Evolutionary conservation across 371 early-diverging fungal species (phyloP), one percentile per base, ranked within the genome.

Genomic region (Mucor piriformis): DNA sequence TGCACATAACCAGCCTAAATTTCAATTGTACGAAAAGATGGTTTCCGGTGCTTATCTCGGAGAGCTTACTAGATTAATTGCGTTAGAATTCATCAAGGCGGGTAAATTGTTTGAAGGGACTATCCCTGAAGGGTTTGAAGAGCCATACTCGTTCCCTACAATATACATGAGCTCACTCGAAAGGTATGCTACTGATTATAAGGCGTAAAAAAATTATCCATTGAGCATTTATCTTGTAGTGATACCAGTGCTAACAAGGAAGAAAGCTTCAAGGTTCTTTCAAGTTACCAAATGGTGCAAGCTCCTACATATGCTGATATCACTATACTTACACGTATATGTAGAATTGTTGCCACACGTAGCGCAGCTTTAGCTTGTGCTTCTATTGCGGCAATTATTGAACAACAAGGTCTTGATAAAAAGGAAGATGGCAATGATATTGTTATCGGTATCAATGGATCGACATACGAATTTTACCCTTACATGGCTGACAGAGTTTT

Each of bases 381-480:
- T 12, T 38, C 89, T 10, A 81, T 95, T 66, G 57, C 57, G 13
- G 46, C 50, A 20, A 54, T 54, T 42, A 42, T 54, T 32, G 33
- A 54, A 27, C 43, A 54, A 24, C 50, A 46, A 91, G 54, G 43
- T 1, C 21, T 54, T 0, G 43, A 54, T 29, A 54, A 16, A 15
- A 40, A 42, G 5, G 32, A 54, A 16, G 87, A 25, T 93, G 42
- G 81, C 81, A 44, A 62, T 18, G 57, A 59, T 24, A 57, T 66
- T 24, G 59, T 61, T 24, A 65, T 76, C 49, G 73, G 72, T 21
- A 90, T 96, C 51, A 96, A 96, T 59, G 98, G 98, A 4, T 86
- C 88, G 25, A 74, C 96, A 59, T 97, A 88, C 74, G 91, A 93
- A 73, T 86, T 87, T 47, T 95, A 94, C 67, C 97, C 96, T 8